Base-by-base conservation (phyloP, 2,329 filamentous ascomycete species). In the Leptographium radiaticola region DNA sequence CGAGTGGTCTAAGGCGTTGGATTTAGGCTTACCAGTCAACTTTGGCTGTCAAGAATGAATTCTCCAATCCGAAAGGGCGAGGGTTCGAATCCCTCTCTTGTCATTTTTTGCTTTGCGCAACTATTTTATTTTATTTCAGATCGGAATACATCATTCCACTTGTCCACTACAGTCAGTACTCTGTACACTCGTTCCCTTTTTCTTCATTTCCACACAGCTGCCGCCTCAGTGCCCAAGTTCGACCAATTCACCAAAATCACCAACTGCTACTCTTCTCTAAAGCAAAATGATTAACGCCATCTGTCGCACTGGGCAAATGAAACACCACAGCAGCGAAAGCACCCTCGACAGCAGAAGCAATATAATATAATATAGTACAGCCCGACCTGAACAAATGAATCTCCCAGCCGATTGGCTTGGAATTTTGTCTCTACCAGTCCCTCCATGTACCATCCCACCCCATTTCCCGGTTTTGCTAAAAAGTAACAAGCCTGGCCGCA, bases 71-170 rank as follows among this genome's bases (percentile, higher is more conserved):
- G 57, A 58, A 59, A 60, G 59, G 57, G 59, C 59, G 59, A 55
- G 59, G 59, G 59, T 60, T 60, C 59, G 59, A 60, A 60, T 60
- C 59, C 59, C 59, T 55, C 59, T 60, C 59, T 60, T 60, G 59
- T 60, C 58, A 59, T 48, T 47, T 47, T 47, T 46, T 47, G 15
- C 20, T 42, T 2, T 20, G 10, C 20, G 1, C 3, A 18, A 25
- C 20, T 16, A 1, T 15, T 20, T 13, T 13, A 13, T 40, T 25
- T 40, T 52, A 33, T 52, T 48, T 36, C 13, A 13, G 15, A 10
- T 40, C n/a, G 33, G 12, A 36, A 7, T 36, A 25, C 4, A 33
- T 48, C 44, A 43, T n/a, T 6, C 11, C 18, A 1, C 16, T n/a
- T 9, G 18, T n/a, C 8, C 39, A 16, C 39, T 40, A 39, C 38